Conservation (phyloP, 2,329 filamentous ascomycete genomes). For the Capronia americana region DNA sequence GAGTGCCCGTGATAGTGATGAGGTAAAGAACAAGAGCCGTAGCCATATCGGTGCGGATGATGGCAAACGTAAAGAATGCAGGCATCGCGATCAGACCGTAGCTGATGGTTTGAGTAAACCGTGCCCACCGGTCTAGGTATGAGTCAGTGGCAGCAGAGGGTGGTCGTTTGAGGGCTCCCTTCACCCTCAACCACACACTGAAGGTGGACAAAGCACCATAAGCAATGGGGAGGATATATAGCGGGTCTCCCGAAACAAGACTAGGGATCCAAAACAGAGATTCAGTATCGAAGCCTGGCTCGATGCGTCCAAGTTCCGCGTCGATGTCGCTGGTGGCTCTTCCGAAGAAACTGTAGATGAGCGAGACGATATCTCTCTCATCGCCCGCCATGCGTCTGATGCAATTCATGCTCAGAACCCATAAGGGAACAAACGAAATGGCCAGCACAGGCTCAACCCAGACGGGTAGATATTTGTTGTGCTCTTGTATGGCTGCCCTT, state of each 20-base stretch:
- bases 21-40: conserved; percentile 33
- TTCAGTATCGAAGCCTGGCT: conserved; percentile 60
- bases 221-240: conserved; percentile 28
- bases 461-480: conserved; percentile 26
- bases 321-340: conserved; percentile 12
- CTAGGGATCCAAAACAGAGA: conserved; percentile 68
- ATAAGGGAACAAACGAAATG: conserved; percentile 33
- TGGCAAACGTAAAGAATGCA: conserved; percentile 22
- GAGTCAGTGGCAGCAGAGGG: neutral
- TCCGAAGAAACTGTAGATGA: neutral
- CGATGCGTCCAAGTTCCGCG: conserved; percentile 44
- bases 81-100: conserved; percentile 20
- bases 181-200: conserved; percentile 26
- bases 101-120: conserved; percentile 11
- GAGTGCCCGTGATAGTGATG: conserved; percentile 27
- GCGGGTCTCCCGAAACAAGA: conserved; percentile 45
- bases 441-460: conserved; percentile 18
- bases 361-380: neutral
- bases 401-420: conserved; percentile 32
- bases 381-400: conserved; percentile 33
- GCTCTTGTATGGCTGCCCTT: conserved; percentile 36
- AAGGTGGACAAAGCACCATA: conserved; percentile 26
- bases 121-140: neutral
- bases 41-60: conserved; percentile 27
- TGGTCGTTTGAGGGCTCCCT: conserved; percentile 12